Base-by-base conservation (phyloP, 345 rosid species). In the Kernera saxatilis region DNA sequence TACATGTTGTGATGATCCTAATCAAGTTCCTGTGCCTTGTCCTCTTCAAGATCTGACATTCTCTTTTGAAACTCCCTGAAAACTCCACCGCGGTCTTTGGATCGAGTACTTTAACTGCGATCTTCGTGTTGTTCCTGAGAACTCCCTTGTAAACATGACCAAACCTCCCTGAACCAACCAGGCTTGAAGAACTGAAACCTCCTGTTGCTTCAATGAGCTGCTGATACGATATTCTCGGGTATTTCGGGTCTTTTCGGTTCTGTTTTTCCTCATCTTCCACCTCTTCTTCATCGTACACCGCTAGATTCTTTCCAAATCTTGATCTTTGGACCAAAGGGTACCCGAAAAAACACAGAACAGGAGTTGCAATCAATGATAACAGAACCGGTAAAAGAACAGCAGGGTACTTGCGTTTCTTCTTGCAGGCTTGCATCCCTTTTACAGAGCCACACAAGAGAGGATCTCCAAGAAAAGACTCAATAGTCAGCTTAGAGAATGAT, bases 101-200 rank as follows among this genome's bases (percentile, higher is more conserved):
- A 64, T 89, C 88, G 55, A 94, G 63, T 26, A 94, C 96, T 77
- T 94, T 94, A 8, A 91, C 95, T 0, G 93, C 96, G 15, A 94
- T 80, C 77, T 85, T 88, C 2, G 88, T 91, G 25, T 84, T 84
- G 80, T 91, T 88, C 26, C 73, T 74, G n/a, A 89, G 86, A 77
- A 85, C 80, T 73, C 97, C 99, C 56, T 85, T 79, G 78, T 91
- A 94, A 23, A 91, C 99, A 48, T 82, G 91, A 50, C 99, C 97
- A 45, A 91, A 94, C 13, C 75, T 67, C 39, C 97, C 97, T 7
- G 97, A 83, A 62, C 99, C 97, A 5, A 94, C 80, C 25, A 94
- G 67, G 81, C 76, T 87, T 11, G 94, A 89, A 36, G 84, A 59
- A 52, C 77, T 78, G 71, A 91, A 89, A 19, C 93, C 96, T 19